phyloP scores from a whole-genome alignment of 148 eudicot genomes.

The Fagopyrum homotropicum region DNA sequence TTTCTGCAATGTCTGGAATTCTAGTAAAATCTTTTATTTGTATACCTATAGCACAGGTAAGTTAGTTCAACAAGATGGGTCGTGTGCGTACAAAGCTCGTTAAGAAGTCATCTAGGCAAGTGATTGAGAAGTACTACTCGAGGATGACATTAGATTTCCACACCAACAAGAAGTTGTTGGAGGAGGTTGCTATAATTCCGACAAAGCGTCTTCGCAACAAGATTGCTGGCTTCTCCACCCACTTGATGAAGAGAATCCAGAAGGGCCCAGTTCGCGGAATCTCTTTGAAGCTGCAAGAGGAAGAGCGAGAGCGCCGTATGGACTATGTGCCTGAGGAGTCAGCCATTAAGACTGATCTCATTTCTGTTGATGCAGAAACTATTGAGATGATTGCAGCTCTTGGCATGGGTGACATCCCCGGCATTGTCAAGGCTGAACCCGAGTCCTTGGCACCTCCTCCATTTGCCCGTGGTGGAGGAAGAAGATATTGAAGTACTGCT shows the following conservation, averaged over 20 bases:
- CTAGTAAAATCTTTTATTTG: neutral
- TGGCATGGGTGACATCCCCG: conserved; percentile 37
- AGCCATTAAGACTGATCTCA: conserved; percentile 25
- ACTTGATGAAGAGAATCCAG: conserved; percentile 32
- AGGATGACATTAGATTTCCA: conserved; percentile 33
- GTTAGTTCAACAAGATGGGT: conserved; percentile 20
- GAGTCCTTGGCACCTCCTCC: conserved; percentile 14
- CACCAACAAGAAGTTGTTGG: conserved; percentile 33
- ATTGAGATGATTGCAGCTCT: conserved; percentile 40
- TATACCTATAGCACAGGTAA: neutral
- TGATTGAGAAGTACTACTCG: conserved; percentile 27
- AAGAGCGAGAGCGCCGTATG: conserved; percentile 42
- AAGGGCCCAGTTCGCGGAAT: conserved; percentile 47
- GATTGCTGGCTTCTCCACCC: conserved; percentile 35
- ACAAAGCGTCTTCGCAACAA: conserved; percentile 38
- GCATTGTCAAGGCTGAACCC: conserved; percentile 25
- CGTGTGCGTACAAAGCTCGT: conserved; percentile 33
- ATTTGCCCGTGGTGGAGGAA: conserved; percentile 18
- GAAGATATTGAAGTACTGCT: conserved; percentile 20
- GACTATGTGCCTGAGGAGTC: conserved; percentile 44
- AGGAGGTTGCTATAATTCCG: conserved; percentile 34
- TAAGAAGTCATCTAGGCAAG: conserved; percentile 33
- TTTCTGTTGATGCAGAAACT: conserved; percentile 34
- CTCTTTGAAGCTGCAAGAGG: conserved; percentile 39
- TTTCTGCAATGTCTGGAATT: neutral